Conservation (phyloP, 768 basidiomycete species). For the Chiua virens region DNA sequence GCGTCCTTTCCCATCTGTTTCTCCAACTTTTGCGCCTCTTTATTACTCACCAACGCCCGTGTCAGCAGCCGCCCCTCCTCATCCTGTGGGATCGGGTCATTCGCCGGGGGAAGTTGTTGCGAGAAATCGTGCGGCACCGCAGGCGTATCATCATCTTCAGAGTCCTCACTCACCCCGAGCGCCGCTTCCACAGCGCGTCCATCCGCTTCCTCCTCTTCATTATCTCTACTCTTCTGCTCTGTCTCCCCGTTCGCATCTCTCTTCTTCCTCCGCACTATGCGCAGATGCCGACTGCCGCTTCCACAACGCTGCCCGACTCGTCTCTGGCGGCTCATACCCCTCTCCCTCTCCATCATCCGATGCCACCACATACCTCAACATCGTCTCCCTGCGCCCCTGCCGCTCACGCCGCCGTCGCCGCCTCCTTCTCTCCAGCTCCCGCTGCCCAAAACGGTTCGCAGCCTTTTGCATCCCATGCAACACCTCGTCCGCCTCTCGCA, state of each 20-base stretch:
- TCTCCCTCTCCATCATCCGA: slow-evolving; percentile 14
- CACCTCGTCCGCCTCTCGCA: slow-evolving; percentile 40
- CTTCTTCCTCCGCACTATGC: background rate
- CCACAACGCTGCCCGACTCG: slow-evolving; percentile 28
- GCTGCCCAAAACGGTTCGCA: slow-evolving; percentile 31
- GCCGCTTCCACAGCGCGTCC: slow-evolving; percentile 13
- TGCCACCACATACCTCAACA: slow-evolving; percentile 10
- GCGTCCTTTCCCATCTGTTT: slow-evolving; percentile 12
- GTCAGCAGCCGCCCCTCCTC: no score
- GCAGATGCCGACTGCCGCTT: slow-evolving; percentile 14
- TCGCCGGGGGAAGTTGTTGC: background rate
- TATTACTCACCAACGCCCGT: no score
- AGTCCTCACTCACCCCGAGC: background rate
- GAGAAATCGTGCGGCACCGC: slow-evolving; percentile 16
- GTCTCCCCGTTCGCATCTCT: background rate
- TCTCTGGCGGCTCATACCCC: slow-evolving; percentile 30
- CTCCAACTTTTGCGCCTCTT: slow-evolving; percentile 15
- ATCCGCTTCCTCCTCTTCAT: background rate
- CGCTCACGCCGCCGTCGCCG: background rate
- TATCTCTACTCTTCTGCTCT: background rate
- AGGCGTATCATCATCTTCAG: no score
- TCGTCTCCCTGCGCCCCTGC: background rate
- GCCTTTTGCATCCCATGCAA: slow-evolving; percentile 39
- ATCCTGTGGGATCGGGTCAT: no score
- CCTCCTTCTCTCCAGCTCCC: slow-evolving; percentile 8